Conservation (phyloP, 164 flowering plant species). For the Platanus orientalis region DNA sequence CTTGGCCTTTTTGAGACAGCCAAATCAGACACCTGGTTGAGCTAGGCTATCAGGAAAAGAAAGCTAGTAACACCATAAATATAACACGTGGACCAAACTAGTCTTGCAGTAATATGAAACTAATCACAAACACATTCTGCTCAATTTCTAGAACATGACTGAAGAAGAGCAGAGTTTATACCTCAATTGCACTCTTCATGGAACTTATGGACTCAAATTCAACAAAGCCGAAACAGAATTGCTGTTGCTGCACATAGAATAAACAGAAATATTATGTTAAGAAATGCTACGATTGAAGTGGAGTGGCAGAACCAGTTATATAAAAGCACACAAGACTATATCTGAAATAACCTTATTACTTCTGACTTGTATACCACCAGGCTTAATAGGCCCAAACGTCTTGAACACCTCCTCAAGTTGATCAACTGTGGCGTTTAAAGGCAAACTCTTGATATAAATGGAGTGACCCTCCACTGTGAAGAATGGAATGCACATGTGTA, state of each 20-base stretch:
- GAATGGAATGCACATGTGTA: neutral
- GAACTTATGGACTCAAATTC: conserved; percentile 66
- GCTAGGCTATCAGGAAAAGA: no score
- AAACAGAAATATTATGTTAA: neutral
- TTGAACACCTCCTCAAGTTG: conserved; percentile 67
- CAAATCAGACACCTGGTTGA: no score
- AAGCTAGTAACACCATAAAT: no score
- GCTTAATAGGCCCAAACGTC: conserved; percentile 81
- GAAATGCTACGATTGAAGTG: neutral
- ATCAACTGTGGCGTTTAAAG: conserved; percentile 33
- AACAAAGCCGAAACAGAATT: conserved; percentile 92
- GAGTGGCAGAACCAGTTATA: neutral
- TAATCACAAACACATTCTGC: neutral
- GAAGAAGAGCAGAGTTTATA: conserved; percentile 17
- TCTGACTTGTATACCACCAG: conserved; percentile 86
- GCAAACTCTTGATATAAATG: conserved; percentile 61
- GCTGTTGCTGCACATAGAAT: conserved; percentile 46
- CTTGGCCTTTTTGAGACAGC: neutral
- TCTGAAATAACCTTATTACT: conserved; percentile 64
- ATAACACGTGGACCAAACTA: no score
- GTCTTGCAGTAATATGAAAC: no score
- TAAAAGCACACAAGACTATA: neutral
- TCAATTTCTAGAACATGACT: neutral
- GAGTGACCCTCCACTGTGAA: conserved; percentile 64
- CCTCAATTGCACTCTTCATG: conserved; percentile 77